phyloP scores from a whole-genome alignment of 148 eudicot species.

The Amaranthus palmeri region DNA sequence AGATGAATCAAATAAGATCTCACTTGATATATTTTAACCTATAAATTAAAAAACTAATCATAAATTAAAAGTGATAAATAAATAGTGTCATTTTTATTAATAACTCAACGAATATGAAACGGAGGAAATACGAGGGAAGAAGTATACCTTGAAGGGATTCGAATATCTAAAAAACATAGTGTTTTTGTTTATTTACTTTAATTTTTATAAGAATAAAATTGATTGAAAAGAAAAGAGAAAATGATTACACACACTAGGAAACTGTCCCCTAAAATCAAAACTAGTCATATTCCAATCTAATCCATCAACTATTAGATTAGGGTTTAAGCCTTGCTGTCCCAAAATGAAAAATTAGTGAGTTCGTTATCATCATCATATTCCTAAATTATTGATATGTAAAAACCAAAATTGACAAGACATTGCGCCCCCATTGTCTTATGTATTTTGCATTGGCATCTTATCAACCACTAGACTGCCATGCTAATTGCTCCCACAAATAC shows the following conservation, averaged over 20 bases:
- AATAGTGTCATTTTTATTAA: too few species aligned
- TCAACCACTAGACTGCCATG: background rate
- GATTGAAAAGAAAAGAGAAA: background rate
- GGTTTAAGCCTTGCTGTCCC: background rate
- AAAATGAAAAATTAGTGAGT: background rate
- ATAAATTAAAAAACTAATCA: too few species aligned
- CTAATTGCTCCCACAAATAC: background rate
- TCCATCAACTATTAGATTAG: background rate
- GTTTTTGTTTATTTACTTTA: too few species aligned
- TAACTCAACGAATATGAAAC: too few species aligned
- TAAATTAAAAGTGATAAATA: too few species aligned
- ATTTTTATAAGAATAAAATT: too few species aligned
- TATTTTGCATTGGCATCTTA: background rate
- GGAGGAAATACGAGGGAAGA: too few species aligned
- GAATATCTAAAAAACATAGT: too few species aligned
- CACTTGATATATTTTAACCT: too few species aligned
- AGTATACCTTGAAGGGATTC: too few species aligned
- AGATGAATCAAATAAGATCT: too few species aligned
- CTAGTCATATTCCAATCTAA: background rate
- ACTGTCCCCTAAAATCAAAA: background rate
- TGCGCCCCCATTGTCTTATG: background rate
- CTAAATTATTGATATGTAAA: background rate
- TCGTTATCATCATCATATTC: background rate
- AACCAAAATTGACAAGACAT: background rate
- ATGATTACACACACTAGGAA: constrained; percentile 9